These are phyloP conservation scores for Mycena kentingensis DNA, from an alignment of 768 basidiomycete species.

Conservation along the genomic window DNA sequence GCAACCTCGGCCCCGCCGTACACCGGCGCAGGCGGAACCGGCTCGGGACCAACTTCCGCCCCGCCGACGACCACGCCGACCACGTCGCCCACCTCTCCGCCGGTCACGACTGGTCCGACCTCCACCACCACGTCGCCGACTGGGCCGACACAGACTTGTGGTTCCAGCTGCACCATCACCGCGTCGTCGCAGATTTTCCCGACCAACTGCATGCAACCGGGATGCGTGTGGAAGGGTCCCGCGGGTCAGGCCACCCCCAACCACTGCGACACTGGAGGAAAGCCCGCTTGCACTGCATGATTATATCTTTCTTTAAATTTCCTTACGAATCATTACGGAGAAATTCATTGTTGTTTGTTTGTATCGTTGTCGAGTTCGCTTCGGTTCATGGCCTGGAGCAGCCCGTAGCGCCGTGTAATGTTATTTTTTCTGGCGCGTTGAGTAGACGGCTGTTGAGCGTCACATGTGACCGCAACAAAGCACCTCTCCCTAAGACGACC, in stretches of 20 bases:
- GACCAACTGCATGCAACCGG: constrained; percentile 1
- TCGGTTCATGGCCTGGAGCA: too few species aligned
- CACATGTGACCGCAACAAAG: too few species aligned
- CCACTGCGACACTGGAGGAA: constrained; percentile 4
- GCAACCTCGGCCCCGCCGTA: constrained; percentile 18
- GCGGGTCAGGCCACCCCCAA: neutral
- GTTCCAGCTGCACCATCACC: neutral
- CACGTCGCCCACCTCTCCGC: neutral
- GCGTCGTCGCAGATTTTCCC: constrained; percentile 2
- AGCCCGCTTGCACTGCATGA: constrained; percentile 10
- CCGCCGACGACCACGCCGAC: constrained; percentile 12
- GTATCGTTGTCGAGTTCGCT: too few species aligned
- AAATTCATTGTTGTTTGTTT: too few species aligned
- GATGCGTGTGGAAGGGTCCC: neutral
- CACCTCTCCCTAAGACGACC: too few species aligned
- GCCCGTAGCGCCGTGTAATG: too few species aligned
- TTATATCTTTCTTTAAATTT: too few species aligned
- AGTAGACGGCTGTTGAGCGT: too few species aligned
- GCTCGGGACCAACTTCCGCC: neutral
- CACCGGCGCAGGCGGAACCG: constrained; percentile 10
- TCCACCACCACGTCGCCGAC: constrained; percentile 6
- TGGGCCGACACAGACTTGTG: too few species aligned
- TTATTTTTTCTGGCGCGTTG: too few species aligned
- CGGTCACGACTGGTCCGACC: neutral
- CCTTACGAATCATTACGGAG: too few species aligned